Evolutionary conservation across 257 asterid genomes (phyloP).

Genomic region (Leptodermis oblonga): DNA sequence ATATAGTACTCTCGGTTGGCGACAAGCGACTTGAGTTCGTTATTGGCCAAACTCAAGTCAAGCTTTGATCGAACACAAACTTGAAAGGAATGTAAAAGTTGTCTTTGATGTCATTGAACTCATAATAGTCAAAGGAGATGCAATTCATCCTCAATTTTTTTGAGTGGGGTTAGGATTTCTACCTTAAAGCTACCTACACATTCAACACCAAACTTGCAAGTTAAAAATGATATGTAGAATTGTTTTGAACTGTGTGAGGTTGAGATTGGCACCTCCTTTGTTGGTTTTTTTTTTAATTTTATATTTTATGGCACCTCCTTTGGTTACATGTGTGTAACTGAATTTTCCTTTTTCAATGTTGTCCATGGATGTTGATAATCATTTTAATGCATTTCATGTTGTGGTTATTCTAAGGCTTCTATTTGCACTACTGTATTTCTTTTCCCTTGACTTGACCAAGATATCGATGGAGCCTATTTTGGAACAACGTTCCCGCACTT

Average conservation of each 20-base stretch:
- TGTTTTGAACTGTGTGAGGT: not conserved
- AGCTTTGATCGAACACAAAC: too few relatives aligned
- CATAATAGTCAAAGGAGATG: not conserved
- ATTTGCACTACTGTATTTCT: not conserved
- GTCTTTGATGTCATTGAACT: not conserved
- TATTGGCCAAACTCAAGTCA: too few relatives aligned
- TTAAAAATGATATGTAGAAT: not conserved
- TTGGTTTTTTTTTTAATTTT: not conserved
- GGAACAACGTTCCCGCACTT: conserved; percentile 56
- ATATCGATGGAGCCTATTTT: conserved; percentile 50
- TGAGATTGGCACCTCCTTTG: not conserved
- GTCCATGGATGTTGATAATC: not conserved
- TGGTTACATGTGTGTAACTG: not conserved
- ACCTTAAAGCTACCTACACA: not conserved
- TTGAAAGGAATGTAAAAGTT: not conserved
- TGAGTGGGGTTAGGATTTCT: not conserved
- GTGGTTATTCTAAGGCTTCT: not conserved
- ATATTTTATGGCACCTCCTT: not conserved
- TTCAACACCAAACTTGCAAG: not conserved
- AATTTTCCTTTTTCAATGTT: too few relatives aligned
- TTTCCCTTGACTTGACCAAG: conserved; percentile 36
- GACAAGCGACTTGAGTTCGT: too few relatives aligned
- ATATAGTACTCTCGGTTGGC: too few relatives aligned
- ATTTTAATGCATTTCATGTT: conserved; percentile 1
- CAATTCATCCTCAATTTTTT: too few relatives aligned